phyloP scores from a whole-genome alignment of 2,329 filamentous ascomycete genomes.

The Pseudocercospora pini-densiflorae region DNA sequence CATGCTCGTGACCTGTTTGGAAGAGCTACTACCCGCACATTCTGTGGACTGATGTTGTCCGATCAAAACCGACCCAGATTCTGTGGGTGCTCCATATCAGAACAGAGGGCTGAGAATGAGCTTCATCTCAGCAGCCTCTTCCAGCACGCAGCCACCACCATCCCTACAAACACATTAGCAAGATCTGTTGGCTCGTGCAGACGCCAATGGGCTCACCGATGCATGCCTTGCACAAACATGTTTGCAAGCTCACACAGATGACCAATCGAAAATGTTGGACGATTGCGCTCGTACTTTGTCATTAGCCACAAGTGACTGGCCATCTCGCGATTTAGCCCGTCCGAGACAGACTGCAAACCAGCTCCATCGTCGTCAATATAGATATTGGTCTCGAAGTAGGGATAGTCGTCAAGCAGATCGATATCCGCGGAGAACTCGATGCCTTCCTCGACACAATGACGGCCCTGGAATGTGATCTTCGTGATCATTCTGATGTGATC shows the following conservation, averaged over 20 bases:
- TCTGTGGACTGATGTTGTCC: no score
- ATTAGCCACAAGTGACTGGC: constrained; percentile 7
- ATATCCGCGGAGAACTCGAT: constrained; percentile 22
- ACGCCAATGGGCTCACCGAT: background rate
- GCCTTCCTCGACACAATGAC: constrained; percentile 22
- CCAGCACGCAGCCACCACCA: background rate
- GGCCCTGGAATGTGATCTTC: constrained; percentile 19
- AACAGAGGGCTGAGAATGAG: background rate
- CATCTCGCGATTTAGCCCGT: constrained; percentile 5
- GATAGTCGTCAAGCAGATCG: constrained; percentile 11
- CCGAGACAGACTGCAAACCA: background rate
- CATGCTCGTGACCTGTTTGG: background rate
- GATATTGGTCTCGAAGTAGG: constrained; percentile 14
- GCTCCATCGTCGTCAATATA: background rate
- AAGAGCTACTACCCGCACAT: background rate
- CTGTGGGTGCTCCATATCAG: background rate
- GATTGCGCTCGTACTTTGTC: background rate
- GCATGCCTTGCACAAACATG: background rate
- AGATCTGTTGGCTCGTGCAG: background rate
- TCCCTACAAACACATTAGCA: background rate
- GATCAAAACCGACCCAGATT: no score
- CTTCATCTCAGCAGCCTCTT: background rate
- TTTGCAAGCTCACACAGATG: constrained; percentile 10
- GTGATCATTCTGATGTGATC: constrained; percentile 11
- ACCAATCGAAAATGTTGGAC: constrained; percentile 10